Conservation (phyloP, 2,329 filamentous ascomycete species). For the Didymella lethalis region DNA sequence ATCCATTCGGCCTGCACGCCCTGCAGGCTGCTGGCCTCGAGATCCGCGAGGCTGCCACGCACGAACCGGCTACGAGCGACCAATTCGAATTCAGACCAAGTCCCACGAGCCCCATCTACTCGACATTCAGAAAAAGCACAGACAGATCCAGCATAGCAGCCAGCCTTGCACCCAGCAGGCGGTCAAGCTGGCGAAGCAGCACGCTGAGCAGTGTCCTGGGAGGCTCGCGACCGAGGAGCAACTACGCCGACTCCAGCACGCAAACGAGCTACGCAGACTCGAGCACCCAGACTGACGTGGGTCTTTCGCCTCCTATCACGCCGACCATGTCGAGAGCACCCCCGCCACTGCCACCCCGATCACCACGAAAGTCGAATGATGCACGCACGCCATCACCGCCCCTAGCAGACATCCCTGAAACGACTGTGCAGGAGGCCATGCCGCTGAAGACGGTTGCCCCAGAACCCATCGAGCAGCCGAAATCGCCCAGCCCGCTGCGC, state of each 20-base stretch:
- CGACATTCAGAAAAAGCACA: conserved; percentile 71
- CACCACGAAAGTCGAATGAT: conserved; percentile 12
- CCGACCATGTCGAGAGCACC: conserved; percentile 20
- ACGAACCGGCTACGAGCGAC: conserved; percentile 75
- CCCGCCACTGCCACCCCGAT: conserved; percentile 37
- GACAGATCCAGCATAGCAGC: conserved; percentile 66
- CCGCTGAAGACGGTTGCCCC: conserved; percentile 13
- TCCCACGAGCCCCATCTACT: conserved; percentile 74
- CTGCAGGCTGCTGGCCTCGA: conserved; percentile 90
- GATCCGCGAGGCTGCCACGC: conserved; percentile 87
- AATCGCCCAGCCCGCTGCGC: background rate
- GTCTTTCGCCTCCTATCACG: conserved; percentile 34
- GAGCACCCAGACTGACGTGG: conserved; percentile 67
- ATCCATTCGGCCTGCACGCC: conserved; percentile 89
- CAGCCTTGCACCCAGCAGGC: conserved; percentile 54
- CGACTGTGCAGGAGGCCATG: conserved; percentile 31
- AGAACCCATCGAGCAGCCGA: background rate
- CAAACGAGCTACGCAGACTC: conserved; percentile 57
- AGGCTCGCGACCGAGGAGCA: conserved; percentile 64
- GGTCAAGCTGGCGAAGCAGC: conserved; percentile 76
- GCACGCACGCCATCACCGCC: conserved; percentile 34
- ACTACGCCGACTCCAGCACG: conserved; percentile 47
- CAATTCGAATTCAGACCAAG: conserved; percentile 83
- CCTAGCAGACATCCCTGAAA: conserved; percentile 50
- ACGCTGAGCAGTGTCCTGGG: conserved; percentile 69